These are phyloP conservation scores for Epichloe hybrida DNA, from an alignment of 2,329 filamentous ascomycete genomes.

Conservation along the genomic window DNA sequence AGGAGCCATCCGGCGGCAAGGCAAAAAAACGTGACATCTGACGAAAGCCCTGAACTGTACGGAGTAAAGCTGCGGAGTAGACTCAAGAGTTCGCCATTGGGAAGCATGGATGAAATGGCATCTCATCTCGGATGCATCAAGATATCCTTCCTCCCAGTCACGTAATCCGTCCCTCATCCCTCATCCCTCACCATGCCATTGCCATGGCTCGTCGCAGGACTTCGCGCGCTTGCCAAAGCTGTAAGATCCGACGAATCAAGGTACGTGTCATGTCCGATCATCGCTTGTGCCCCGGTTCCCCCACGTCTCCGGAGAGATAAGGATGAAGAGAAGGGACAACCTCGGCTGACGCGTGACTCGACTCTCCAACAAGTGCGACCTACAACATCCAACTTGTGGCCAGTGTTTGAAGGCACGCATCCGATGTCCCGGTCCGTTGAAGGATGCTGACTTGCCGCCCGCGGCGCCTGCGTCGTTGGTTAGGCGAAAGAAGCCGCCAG, in stretches of 20 bases:
- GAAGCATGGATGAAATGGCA: too few species aligned
- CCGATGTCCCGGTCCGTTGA: background rate
- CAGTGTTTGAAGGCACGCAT: background rate
- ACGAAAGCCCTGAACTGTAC: background rate
- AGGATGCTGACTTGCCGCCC: background rate
- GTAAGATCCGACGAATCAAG: background rate
- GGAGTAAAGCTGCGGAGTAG: too few species aligned
- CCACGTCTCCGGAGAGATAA: too few species aligned
- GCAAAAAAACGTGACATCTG: background rate
- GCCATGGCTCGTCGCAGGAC: background rate
- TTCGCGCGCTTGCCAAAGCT: background rate
- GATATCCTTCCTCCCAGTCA: background rate
- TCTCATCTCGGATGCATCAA: too few species aligned
- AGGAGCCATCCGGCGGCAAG: background rate
- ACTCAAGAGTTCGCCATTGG: too few species aligned
- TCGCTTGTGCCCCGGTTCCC: background rate
- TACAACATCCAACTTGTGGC: background rate
- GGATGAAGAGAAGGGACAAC: background rate
- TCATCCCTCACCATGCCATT: background rate
- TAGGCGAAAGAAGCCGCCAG: background rate
- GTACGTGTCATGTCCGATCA: background rate
- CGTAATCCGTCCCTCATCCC: background rate
- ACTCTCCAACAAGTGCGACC: background rate
- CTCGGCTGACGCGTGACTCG: background rate
- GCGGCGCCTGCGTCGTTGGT: background rate